Evolutionary conservation across 2,329 filamentous ascomycete species (phyloP).

Genomic region (Hypoxylon sp.): DNA sequence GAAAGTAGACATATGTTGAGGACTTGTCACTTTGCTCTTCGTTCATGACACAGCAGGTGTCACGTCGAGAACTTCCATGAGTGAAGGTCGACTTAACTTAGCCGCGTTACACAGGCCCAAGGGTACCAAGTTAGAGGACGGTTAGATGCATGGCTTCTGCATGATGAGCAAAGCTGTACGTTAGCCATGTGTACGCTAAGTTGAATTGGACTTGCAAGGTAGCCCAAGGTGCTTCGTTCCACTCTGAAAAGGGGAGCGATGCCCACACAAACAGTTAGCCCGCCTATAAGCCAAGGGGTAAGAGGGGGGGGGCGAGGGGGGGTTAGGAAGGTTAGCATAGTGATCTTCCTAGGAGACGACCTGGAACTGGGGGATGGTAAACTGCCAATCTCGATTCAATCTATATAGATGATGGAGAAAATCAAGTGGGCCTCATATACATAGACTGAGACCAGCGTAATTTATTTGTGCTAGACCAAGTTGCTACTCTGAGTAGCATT

Average conservation of each 20-base stretch:
- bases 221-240: slow-evolving; percentile 41
- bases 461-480: slow-evolving; percentile 30
- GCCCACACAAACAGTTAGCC: slow-evolving; percentile 40
- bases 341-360: slow-evolving; percentile 37
- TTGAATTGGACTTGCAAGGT: slow-evolving; percentile 41
- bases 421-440: slow-evolving; percentile 33
- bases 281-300: slow-evolving; percentile 24
- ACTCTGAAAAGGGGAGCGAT: slow-evolving; percentile 38
- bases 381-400: slow-evolving; percentile 47
- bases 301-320: slow-evolving; percentile 28
- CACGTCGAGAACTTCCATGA: slow-evolving; percentile 47
- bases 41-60: slow-evolving; percentile 50
- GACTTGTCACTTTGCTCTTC: slow-evolving; percentile 39
- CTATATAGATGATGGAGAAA: slow-evolving; percentile 46
- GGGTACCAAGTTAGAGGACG: slow-evolving; percentile 41
- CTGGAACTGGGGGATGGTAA: slow-evolving; percentile 39
- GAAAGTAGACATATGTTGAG: slow-evolving; percentile 41
- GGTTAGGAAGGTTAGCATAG: slow-evolving; percentile 10
- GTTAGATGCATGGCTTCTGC: slow-evolving; percentile 43
- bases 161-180: slow-evolving; percentile 42
- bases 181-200: slow-evolving; percentile 46
- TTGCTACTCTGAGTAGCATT: slow-evolving; percentile 20
- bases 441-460: slow-evolving; percentile 44
- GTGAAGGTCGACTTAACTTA: slow-evolving; percentile 39
- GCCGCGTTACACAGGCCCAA: slow-evolving; percentile 39